Evolutionary conservation across 148 eudicot species (phyloP), one percentile per base, ranked within the genome.

Genomic region (Chenopodium quinoa): DNA sequence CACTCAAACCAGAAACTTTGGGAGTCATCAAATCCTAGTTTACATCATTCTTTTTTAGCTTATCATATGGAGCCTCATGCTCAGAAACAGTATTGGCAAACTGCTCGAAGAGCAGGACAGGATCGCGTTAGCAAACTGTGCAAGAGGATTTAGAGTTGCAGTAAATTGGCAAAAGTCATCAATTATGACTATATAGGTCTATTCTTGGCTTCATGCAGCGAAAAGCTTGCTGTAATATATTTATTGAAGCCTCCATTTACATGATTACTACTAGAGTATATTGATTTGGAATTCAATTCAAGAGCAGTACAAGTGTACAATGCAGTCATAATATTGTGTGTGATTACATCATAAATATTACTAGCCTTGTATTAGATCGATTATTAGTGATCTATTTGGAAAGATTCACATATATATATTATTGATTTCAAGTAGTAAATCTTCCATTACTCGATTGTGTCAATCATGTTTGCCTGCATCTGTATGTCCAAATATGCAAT

Each of bases 1-100:
- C 93, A 52, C 87, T 92, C 72, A 90, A 88, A 68, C 84, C 84
- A 65, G 72, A 85, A 69, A 78, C 71, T 23, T 79, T 85, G 40
- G 87, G 87, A 52, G 65, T 73, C 14, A 85, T 82, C 37, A 82
- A 23, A n/a, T 65, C 82, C 29, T 85, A 54, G 48, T 22, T 22
- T 56, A 56, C 62, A 56, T 56, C 62, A 50, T 63, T 46, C 32
- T 65, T 34, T 34, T 34, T 34, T 34, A 34, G 37, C 37, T 34
- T 34, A 34, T 34, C 5, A 34, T 34, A 34, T 79, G 62, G 20
- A 48, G 9, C 31, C 32, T 9, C 37, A 58, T 23, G 31, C 29
- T 60, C 75, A 17, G 44, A 40, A 40, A 22, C 56, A 25, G 44
- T 22, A 62, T 67, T 75, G 40, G 63, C 58, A 37, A 34, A n/a